Conservation (phyloP, 352 stramenopile species). For the Phytophthora vignae region DNA sequence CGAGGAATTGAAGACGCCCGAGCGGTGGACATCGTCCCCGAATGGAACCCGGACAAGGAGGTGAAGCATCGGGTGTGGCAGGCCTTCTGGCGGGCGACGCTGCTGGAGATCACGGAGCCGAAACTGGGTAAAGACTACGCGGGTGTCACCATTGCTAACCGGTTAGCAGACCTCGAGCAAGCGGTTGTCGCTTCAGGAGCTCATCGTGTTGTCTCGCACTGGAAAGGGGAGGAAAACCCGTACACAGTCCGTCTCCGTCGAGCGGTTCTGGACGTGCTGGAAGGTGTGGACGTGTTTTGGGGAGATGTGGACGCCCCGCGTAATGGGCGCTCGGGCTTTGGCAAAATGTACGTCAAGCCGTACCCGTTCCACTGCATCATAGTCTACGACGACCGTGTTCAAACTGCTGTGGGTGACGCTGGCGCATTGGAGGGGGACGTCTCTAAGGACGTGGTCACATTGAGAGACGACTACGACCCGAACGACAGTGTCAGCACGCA, state of each 20-base stretch:
- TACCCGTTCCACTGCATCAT: constrained; percentile 54
- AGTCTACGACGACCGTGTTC: constrained; percentile 42
- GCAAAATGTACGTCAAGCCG: constrained; percentile 46
- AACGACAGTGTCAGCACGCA: constrained; percentile 1
- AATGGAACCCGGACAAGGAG: constrained; percentile 51
- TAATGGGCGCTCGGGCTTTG: constrained; percentile 36
- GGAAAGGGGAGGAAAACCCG: constrained; percentile 24
- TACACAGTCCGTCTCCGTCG: constrained; percentile 34
- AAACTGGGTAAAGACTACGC: constrained; percentile 16
- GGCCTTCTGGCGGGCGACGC: constrained; percentile 42
- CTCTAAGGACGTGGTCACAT: constrained; percentile 37
- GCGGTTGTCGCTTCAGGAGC: constrained; percentile 33
- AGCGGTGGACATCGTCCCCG: constrained; percentile 24
- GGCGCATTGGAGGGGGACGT: neutral
- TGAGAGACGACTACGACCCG: constrained; percentile 23
- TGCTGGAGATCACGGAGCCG: constrained; percentile 24
- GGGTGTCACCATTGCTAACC: constrained; percentile 23
- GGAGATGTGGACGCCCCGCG: neutral
- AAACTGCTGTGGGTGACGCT: neutral
- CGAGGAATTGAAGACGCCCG: constrained; percentile 36
- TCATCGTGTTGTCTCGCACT: constrained; percentile 35
- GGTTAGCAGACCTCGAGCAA: constrained; percentile 31
- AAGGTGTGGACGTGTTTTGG: constrained; percentile 51
- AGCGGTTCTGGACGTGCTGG: constrained; percentile 29
- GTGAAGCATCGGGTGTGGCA: constrained; percentile 54